Evolutionary conservation across 2,329 filamentous ascomycete species (phyloP), one percentile per base, ranked within the genome.

Genomic region (Phialocephala sp.): DNA sequence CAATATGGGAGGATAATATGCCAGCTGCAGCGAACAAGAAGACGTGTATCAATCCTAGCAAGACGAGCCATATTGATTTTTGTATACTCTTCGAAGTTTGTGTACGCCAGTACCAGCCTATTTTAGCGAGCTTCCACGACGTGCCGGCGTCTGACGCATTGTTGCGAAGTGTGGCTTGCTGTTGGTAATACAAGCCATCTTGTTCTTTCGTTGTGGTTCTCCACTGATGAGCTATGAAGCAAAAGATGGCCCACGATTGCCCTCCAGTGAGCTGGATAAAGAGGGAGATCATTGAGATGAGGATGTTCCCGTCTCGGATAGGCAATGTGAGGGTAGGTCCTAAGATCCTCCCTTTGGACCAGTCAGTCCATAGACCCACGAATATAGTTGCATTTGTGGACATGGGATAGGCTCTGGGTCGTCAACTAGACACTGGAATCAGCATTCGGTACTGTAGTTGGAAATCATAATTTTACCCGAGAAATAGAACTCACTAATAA

Each of bases 221-320:
- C 12, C 35, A 18, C 18, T 56, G 52, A 56, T 56, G 52, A 11
- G n/a, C 24, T 8, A 56, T 22, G 45, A 56, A 36, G n/a, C 52
- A 36, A 14, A 56, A 4, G 35, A 56, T 36, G 18, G 6, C 9
- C 24, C 24, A 36, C 2, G 52, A 56, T 56, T 56, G 52, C 11
- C 24, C 52, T 3, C 52, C 52, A 35, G n/a, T 36, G 4, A 56
- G 27, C 27, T 37, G 52, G 18, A 56, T 56, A 27, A 56, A 50
- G 4, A 56, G 15, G 27, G 52, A 4, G 4, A 56, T 4, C 8
- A 36, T 27, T 5, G 52, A 15, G 15, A 56, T 56, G 15, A 56
- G 52, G 24, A 56, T 35, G 4, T 4, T 20, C 8, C 24, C 52
- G 8, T 56, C n/a, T 5, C 27, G 24, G 4, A 18, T 24, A 4